Base-by-base conservation (phyloP, 2,329 filamentous ascomycete genomes). In the Aspergillus calidoustus region DNA sequence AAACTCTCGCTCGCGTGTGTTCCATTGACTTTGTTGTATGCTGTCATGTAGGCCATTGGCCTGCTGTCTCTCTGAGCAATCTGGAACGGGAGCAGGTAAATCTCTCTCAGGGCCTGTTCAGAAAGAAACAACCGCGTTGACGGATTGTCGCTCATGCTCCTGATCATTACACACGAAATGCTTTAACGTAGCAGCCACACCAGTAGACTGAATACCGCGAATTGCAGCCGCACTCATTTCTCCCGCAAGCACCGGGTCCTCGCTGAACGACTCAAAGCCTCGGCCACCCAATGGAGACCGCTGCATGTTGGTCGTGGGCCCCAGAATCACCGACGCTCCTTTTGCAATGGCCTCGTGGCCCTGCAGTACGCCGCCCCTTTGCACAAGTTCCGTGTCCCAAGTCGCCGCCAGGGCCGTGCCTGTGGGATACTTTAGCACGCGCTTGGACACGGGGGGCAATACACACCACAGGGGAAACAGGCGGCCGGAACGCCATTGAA, bases 221-320 rank as follows among this genome's bases (percentile, higher is more conserved):
- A 91, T 89, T 64, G 91, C 91, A 62, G 89, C 84, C 0, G 89
- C 86, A 13, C 90, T 89, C 63, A 93, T 79, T 64, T 88, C 90
- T 34, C 91, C 91, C 0, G 91, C 91, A 5, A 96, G 82, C 9
- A 89, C 84, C 0, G 91, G 91, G 67, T 95, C 92, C 74, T 95
- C 92, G 0, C 90, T 92, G 74, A 93, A 95, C 0, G 91, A 93
- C 76, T 96, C 92, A 68, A 95, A 96, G 66, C 93, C 93, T 62
- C 92, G 85, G 19, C 92, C 92, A n/a, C 91, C 91, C 0, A 95
- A 82, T 0, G 92, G 92, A 54, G 91, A 91, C 17, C 92, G 86
- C 70, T 95, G 91, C 82, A 92, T 89, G 78, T 91, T 93, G 38
- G 93, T 88, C 0, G 91, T 93, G 2, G 91, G 91, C 0, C 89